Evolutionary conservation across 805 yeast species (phyloP), one percentile per base, ranked within the genome.

Genomic region (Grigorovia yakushimaensis): DNA sequence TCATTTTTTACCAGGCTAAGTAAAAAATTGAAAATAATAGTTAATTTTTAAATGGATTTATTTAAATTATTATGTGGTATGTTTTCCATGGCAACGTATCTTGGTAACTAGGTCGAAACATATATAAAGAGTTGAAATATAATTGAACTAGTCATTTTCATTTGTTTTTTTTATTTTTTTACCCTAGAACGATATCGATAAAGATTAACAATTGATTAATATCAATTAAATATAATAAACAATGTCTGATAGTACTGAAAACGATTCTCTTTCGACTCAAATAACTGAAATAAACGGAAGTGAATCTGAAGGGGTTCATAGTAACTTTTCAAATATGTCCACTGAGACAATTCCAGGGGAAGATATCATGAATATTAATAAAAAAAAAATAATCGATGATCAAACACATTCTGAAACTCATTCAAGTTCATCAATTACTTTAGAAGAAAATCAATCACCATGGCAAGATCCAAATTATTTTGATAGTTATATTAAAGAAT

Each of bases 381-480:
- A 33, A 17, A 9, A 6, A 13, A 33, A 33, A 15, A 7, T 33
- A 33, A n/a, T n/a, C 6, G 37, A 33, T 33, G 37, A 33, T 33
- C 37, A 33, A 15, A 33, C 17, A 11, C n/a, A n/a, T 33, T 33
- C 15, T 7, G 18, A 33, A 33, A 33, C 17, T 15, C 37, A 33
- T 33, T 33, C 37, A 11, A 7, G 37, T 8, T 27, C 43, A 1
- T 41, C 43, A 41, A 33, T 39, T 43, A 22, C 39, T 22, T 27
- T 27, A 27, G 37, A 41, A 24, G 37, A 19, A 6, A 48, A 47
- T 43, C 35, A 47, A 41, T 39, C 47, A 37, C 44, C 47, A 17
- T 49, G 53, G 50, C 61, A 56, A 43, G 43, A 57, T 35, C 57
- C 55, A 36, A 42, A 38, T 4, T 58, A 60, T 42, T 56, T 60